Percentiles rank a stretch among this genome's conserved stretches.
Conservation (phyloP, 176 grass and related monocot species). For the Eragrostis nindensis region DNA sequence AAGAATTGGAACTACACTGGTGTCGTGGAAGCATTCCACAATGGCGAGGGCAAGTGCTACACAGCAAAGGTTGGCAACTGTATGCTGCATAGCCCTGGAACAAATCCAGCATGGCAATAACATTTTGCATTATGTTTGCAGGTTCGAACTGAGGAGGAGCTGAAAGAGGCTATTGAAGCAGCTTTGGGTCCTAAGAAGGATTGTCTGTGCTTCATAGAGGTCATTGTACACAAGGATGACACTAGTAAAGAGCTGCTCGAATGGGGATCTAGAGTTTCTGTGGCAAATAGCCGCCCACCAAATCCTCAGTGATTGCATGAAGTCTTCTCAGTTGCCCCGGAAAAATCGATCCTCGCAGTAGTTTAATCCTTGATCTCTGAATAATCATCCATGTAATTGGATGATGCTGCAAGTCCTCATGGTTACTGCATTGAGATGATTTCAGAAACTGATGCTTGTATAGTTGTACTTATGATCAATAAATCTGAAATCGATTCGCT, state of each 20-base stretch:
- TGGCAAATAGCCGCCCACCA: conserved; percentile 50
- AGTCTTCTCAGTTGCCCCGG: background rate
- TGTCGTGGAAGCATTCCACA: conserved; percentile 52
- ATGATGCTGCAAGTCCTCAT: conserved; percentile 13
- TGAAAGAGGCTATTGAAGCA: conserved; percentile 35
- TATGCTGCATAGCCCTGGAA: background rate
- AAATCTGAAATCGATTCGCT: conserved; percentile 29
- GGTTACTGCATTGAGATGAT: conserved; percentile 17
- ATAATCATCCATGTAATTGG: conserved; percentile 29
- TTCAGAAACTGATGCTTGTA: conserved; percentile 23
- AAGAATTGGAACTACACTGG: conserved; percentile 70
- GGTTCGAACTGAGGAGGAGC: conserved; percentile 59
- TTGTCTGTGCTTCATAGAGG: conserved; percentile 63
- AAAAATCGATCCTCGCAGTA: background rate
- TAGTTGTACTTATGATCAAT: background rate
- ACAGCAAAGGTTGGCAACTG: conserved; percentile 44
- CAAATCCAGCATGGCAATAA: background rate
- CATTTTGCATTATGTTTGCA: background rate
- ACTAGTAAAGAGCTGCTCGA: conserved; percentile 65
- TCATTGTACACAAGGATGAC: conserved; percentile 64
- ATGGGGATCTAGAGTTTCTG: conserved; percentile 60
- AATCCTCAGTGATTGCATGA: conserved; percentile 49
- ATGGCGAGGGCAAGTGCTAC: conserved; percentile 59
- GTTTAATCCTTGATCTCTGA: background rate
- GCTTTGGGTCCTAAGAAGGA: conserved; percentile 51